A percentile compares a stretch with the other conserved stretches of the same genome.
phyloP scores from a whole-genome alignment of 2,329 filamentous ascomycete genomes.

The Phoma sp. region DNA sequence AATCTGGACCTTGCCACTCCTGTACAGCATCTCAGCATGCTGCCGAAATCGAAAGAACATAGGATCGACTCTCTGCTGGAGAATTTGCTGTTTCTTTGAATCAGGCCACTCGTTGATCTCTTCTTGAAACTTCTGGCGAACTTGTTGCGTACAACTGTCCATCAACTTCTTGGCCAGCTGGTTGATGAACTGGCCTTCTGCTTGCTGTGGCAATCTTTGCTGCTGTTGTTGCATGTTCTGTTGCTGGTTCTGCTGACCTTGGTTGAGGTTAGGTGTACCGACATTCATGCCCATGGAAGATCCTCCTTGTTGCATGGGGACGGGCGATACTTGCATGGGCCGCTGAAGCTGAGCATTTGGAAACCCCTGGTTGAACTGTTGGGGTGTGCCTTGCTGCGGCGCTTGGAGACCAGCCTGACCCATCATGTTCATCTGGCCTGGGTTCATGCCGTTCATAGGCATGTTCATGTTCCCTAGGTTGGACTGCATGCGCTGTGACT shows the following conservation, averaged over 20 bases:
- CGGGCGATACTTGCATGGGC: conserved; percentile 58
- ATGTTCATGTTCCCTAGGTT: conserved; percentile 34
- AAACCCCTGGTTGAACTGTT: conserved; percentile 52
- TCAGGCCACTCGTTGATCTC: conserved; percentile 53
- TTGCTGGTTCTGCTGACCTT: conserved; percentile 39
- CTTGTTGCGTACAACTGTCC: conserved; percentile 55
- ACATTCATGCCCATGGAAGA: conserved; percentile 44
- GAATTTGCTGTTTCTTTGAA: conserved; percentile 55
- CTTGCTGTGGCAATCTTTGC: conserved; percentile 10
- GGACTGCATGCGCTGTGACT: conserved; percentile 33
- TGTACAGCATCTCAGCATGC: conserved; percentile 50
- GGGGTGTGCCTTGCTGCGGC: conserved; percentile 48
- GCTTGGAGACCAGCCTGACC: conserved; percentile 43
- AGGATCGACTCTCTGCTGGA: conserved; percentile 55
- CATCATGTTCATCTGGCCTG: conserved; percentile 46
- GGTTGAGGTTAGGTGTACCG: conserved; percentile 30
- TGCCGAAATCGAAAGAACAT: conserved; percentile 58
- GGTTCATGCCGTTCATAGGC: conserved; percentile 39
- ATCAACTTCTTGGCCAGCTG: conserved; percentile 56
- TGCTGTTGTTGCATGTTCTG: conserved; percentile 38
- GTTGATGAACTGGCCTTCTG: conserved; percentile 46
- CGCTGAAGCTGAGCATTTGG: conserved; percentile 57
- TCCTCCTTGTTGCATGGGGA: conserved; percentile 47
- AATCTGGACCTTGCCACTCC: conserved; percentile 27
- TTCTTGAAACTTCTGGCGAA: conserved; percentile 51